Evolutionary conservation across 2,329 filamentous ascomycete species (phyloP).

Genomic region (Talaromyces sp.): DNA sequence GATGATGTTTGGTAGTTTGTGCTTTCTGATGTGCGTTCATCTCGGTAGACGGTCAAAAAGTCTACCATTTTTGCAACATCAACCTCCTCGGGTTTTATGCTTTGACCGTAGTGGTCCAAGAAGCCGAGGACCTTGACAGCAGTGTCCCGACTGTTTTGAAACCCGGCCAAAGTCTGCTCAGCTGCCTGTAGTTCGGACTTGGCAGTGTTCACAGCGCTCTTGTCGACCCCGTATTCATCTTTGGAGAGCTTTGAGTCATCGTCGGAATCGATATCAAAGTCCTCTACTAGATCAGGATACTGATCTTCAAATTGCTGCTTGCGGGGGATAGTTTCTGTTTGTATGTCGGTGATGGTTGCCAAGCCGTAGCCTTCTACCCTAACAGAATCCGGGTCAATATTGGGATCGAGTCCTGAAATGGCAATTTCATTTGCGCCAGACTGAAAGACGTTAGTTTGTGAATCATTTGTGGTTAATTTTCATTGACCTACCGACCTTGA

Average conservation of each 20-base stretch:
- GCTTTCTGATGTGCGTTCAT: constrained; percentile 29
- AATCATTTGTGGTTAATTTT: too few relatives aligned
- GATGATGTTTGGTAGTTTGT: constrained; percentile 24
- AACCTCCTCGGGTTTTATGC: constrained; percentile 29
- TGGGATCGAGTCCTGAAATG: constrained; percentile 53
- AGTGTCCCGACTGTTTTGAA: constrained; percentile 26
- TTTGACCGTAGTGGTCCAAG: constrained; percentile 36
- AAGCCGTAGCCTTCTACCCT: constrained; percentile 58
- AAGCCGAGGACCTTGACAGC: constrained; percentile 26
- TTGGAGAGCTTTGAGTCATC: constrained; percentile 22
- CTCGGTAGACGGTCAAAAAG: constrained; percentile 35
- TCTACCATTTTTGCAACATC: constrained; percentile 31
- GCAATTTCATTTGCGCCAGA: constrained; percentile 57
- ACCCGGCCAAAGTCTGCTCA: constrained; percentile 31
- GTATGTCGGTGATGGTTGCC: constrained; percentile 60
- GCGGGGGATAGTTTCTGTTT: constrained; percentile 56
- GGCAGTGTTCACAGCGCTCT: constrained; percentile 20
- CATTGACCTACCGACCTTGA: constrained; percentile 43
- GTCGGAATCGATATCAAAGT: constrained; percentile 37
- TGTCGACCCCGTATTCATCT: constrained; percentile 13
- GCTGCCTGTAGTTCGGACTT: constrained; percentile 32
- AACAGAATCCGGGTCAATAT: constrained; percentile 54
- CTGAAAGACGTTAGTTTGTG: constrained; percentile 25
- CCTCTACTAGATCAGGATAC: constrained; percentile 44
- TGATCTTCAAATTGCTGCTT: constrained; percentile 53